Evolutionary conservation across 1,139 yeast species (phyloP).

Genomic region (Candida glucosophila): DNA sequence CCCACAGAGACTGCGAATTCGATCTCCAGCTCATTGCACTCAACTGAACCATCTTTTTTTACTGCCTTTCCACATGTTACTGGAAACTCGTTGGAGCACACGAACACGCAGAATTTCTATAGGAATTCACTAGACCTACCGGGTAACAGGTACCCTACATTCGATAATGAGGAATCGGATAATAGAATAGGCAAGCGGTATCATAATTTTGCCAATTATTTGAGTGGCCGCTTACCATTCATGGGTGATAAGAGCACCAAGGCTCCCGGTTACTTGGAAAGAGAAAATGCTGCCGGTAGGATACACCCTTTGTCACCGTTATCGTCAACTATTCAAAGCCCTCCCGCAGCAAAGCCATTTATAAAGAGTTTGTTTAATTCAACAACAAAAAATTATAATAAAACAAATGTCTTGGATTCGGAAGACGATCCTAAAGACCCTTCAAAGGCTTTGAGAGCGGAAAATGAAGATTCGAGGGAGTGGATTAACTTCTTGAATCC

Average conservation of each 20-base stretch:
- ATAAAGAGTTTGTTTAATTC: slow-evolving; percentile 30
- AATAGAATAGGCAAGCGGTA: slow-evolving; percentile 24
- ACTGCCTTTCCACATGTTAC: slow-evolving; percentile 37
- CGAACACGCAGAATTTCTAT: slow-evolving; percentile 18
- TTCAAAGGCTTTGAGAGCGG: slow-evolving; percentile 2
- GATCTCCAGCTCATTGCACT: slow-evolving; percentile 35
- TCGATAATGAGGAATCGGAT: slow-evolving; percentile 8
- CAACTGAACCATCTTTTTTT: slow-evolving; percentile 38
- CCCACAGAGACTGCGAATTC: slow-evolving; percentile 42
- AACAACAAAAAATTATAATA: slow-evolving; percentile 5
- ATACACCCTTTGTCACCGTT: slow-evolving; percentile 5
- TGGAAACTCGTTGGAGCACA: slow-evolving; percentile 31
- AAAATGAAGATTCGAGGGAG: slow-evolving; percentile 1
- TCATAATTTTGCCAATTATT: slow-evolving; percentile 29
- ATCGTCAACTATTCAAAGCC: slow-evolving; percentile 5
- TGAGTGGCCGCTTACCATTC: slow-evolving; percentile 37
- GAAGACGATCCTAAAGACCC: background rate
- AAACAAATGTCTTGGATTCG: slow-evolving; percentile 2
- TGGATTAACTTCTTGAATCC: slow-evolving; percentile 1
- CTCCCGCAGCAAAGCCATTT: slow-evolving; percentile 23
- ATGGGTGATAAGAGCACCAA: slow-evolving; percentile 31
- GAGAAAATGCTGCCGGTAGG: slow-evolving; percentile 14
- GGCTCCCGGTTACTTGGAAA: slow-evolving; percentile 11
- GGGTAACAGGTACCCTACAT: slow-evolving; percentile 12
- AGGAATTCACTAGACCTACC: slow-evolving; percentile 29